Percentiles rank a stretch among this genome's conserved stretches.
Conservation (phyloP, 768 basidiomycete species). For the Pluteus cervinus region DNA sequence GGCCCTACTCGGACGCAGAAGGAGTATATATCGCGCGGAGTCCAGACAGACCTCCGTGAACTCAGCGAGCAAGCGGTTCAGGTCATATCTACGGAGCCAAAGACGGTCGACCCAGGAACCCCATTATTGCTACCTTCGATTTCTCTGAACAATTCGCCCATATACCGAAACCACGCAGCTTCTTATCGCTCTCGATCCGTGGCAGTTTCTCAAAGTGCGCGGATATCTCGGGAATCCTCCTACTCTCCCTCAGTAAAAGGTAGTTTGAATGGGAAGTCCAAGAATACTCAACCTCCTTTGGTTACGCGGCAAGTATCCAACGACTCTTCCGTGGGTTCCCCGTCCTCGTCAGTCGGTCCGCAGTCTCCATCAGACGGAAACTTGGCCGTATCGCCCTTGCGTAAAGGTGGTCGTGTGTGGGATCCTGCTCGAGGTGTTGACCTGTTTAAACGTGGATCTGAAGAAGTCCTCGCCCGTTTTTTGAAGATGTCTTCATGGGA, state of each 20-base stretch:
- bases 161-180: too few species aligned
- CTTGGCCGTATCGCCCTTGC: constrained; percentile 23
- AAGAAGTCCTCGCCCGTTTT: constrained; percentile 81
- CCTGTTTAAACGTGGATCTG: constrained; percentile 79
- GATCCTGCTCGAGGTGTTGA: constrained; percentile 85
- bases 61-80: constrained; percentile 55
- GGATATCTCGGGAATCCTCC: too few species aligned
- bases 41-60: constrained; percentile 61
- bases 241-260: too few species aligned
- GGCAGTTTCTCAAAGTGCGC: too few species aligned
- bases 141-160: too few species aligned
- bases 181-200: too few species aligned
- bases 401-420: constrained; percentile 65
- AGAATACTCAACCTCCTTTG: constrained; percentile 10
- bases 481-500: constrained; percentile 75
- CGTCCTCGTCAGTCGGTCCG: constrained; percentile 49
- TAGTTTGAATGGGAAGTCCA: too few species aligned
- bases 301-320: constrained; percentile 40
- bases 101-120: too few species aligned
- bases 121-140: too few species aligned
- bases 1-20: constrained; percentile 38
- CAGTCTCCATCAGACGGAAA: constrained; percentile 41
- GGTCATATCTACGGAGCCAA: too few species aligned
- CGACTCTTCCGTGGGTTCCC: constrained; percentile 45
- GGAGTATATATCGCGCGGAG: constrained; percentile 59